Base-by-base conservation (phyloP, 31 red algal genomes). In the Endocladia muricata region DNA sequence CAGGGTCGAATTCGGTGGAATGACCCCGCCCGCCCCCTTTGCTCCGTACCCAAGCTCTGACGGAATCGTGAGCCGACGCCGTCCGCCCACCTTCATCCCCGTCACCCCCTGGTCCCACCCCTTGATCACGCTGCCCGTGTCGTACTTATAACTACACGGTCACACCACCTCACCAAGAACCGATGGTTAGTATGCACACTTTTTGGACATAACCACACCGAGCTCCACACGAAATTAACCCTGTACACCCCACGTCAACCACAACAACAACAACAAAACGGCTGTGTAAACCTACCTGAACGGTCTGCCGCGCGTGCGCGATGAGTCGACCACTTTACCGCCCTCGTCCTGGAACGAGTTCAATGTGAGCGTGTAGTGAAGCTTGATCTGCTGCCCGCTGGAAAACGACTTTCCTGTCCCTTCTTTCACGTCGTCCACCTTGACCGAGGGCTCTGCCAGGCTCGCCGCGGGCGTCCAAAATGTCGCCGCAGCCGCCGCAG, bases 81-180 rank as follows among this genome's bases (percentile, higher is more conserved):
- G 44, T 23, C 84, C 93, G 40, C 93, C 93, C 30, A 82, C 93
- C 37, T 77, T 74, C 86, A 96, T 91, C n/a, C 83, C 83, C 2
- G 13, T 40, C 13, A 96, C 73, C 36, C 87, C 93, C 43, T 59
- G 41, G 62, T 96, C 93, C 82, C 86, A 90, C 0, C 93, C 93
- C 64, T 62, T 68, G 43, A 96, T 87, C 37, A 90, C 93, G 37
- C 49, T 38, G 2, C 93, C 87, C 34, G 76, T 70, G 36, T 79
- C 93, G 40, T 77, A 77, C 13, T 74, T 28, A 40, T 70, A 83
- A 47, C 79, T 83, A 26, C 35, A 13, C 25, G 30, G 25, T 28
- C 55, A 4, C 4, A 4, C 4, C 4, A 4, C 13, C 4, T 28
- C 25, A 58, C 0, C 3, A 58, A 58, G 55, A 58, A 11, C 6